Evolutionary conservation across 2,329 filamentous ascomycete species (phyloP).

Genomic region (Penicillium sp.): DNA sequence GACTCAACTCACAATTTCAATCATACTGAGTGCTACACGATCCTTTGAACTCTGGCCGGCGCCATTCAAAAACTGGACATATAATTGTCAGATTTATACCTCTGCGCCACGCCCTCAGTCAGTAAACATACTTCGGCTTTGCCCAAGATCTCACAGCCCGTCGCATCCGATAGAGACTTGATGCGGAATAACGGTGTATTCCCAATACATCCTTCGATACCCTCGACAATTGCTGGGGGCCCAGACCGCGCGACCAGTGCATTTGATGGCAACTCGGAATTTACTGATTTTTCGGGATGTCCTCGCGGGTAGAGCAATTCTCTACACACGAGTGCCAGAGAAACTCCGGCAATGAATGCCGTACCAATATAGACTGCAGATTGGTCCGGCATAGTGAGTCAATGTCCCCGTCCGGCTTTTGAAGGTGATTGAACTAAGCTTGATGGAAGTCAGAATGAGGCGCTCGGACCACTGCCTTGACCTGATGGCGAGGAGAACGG

Average conservation of each 20-base stretch:
- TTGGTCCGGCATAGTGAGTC: conserved; percentile 38
- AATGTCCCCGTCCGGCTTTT: conserved; percentile 15
- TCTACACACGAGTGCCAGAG: conserved; percentile 76
- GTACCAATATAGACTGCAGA: conserved; percentile 62
- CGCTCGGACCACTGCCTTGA: conserved; percentile 43
- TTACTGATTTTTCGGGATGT: conserved; percentile 25
- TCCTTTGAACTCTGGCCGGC: conserved; percentile 95
- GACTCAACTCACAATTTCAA: conserved; percentile 58
- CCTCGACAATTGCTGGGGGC: conserved; percentile 64
- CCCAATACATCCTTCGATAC: conserved; percentile 89
- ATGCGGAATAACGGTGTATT: conserved; percentile 89
- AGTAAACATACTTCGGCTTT: conserved; percentile 73
- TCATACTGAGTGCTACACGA: conserved; percentile 88
- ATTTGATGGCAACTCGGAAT: conserved; percentile 14
- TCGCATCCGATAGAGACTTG: conserved; percentile 80
- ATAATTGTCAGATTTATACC: conserved; percentile 6
- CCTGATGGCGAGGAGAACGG: conserved; percentile 7
- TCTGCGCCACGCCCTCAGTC: neutral
- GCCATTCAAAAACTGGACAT: conserved; percentile 78
- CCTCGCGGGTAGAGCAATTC: conserved; percentile 73
- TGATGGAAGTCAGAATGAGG: conserved; percentile 27
- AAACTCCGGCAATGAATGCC: conserved; percentile 76
- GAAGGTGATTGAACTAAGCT: conserved; percentile 15
- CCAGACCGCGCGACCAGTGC: conserved; percentile 34
- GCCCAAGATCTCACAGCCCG: conserved; percentile 84